A percentile compares a stretch with the other conserved stretches of the same genome.
These are phyloP conservation scores for Auricularia sp. DNA, from an alignment of 768 basidiomycete genomes.

Conservation along the genomic window DNA sequence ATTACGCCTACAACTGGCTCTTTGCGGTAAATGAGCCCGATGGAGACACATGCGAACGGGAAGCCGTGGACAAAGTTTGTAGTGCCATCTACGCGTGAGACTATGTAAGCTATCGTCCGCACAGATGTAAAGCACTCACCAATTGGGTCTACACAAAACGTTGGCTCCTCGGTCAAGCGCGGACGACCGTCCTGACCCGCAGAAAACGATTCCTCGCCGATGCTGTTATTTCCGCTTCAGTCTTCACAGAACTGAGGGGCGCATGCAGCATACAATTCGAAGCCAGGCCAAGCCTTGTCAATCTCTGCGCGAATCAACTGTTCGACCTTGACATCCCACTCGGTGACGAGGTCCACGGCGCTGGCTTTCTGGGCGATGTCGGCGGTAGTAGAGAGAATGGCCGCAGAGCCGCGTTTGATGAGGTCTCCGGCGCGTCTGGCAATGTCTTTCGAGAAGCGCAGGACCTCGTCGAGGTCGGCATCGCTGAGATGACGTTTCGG, in stretches of 20 bases:
- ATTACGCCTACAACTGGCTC: slow-evolving; percentile 83
- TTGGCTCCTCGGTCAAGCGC: slow-evolving; percentile 75
- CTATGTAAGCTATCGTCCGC: background rate
- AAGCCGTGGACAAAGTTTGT: slow-evolving; percentile 84
- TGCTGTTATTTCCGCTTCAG: slow-evolving; percentile 33
- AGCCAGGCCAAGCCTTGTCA: slow-evolving; percentile 53
- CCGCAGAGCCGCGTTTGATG: slow-evolving; percentile 68
- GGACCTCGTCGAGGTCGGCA: slow-evolving; percentile 46
- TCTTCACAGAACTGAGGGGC: background rate
- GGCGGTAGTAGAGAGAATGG: slow-evolving; percentile 43
- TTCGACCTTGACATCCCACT: slow-evolving; percentile 89
- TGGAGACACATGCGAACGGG: slow-evolving; percentile 81
- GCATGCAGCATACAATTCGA: slow-evolving; percentile 60
- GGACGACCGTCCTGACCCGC: slow-evolving; percentile 46
- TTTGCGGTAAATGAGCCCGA: slow-evolving; percentile 77
- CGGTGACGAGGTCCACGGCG: slow-evolving; percentile 87
- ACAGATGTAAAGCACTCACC: slow-evolving; percentile 30
- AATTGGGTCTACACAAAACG: slow-evolving; percentile 94
- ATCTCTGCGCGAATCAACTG: slow-evolving; percentile 69
- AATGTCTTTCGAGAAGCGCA: slow-evolving; percentile 58
- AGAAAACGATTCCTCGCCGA: slow-evolving; percentile 90
- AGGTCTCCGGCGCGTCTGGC: slow-evolving; percentile 65
- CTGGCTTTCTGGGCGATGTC: slow-evolving; percentile 79
- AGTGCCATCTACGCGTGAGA: slow-evolving; percentile 51
- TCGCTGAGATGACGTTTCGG: slow-evolving; percentile 19